Evolutionary conservation across 345 rosid species (phyloP).

Genomic region (Fremontodendron californicum): DNA sequence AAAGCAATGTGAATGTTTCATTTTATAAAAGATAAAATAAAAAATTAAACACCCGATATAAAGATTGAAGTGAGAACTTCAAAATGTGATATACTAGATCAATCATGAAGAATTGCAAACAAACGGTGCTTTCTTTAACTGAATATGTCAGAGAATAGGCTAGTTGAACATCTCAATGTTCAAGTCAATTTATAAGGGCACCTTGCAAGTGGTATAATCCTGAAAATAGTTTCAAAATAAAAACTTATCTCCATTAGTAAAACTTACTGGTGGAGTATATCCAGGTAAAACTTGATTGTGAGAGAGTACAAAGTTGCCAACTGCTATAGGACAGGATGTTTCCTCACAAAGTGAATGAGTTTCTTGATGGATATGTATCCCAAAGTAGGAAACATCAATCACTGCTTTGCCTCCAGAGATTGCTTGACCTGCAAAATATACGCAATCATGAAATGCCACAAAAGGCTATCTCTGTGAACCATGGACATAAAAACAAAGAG

Average conservation of each 20-base stretch:
- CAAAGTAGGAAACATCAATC: constrained; percentile 43
- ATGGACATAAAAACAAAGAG: background rate
- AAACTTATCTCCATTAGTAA: background rate
- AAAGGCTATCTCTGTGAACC: background rate
- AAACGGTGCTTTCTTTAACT: constrained; percentile 2
- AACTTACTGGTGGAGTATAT: constrained; percentile 51
- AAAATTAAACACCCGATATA: background rate
- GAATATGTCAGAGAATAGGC: background rate
- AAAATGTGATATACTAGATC: background rate
- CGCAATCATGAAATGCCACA: background rate
- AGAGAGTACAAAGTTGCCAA: constrained; percentile 47
- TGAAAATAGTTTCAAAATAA: background rate
- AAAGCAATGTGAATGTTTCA: background rate
- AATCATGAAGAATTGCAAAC: background rate
- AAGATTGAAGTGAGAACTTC: background rate
- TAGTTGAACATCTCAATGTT: background rate
- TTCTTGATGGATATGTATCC: constrained; percentile 44
- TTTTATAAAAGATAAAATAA: background rate
- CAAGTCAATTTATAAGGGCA: constrained; percentile 1
- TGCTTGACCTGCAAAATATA: constrained; percentile 24
- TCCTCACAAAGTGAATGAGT: constrained; percentile 47
- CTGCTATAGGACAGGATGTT: constrained; percentile 42
- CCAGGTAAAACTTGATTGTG: constrained; percentile 46
- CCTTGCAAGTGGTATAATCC: background rate
- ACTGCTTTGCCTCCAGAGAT: constrained; percentile 41